Conservation (phyloP, 352 stramenopile genomes). For the Globisporangium orthogonon region DNA sequence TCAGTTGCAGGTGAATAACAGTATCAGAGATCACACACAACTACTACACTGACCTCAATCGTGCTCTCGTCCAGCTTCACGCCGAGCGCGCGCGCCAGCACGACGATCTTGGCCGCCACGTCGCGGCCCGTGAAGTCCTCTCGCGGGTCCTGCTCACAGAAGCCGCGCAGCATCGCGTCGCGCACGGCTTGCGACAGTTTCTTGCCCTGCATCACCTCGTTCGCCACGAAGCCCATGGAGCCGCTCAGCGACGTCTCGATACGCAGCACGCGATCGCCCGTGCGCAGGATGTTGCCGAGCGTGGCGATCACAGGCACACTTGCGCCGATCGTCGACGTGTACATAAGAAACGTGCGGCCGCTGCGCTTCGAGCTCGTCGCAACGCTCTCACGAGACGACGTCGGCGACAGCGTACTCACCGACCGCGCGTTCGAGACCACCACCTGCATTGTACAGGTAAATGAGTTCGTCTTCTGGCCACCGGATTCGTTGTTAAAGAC, state of each 20-base stretch:
- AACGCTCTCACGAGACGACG: conserved; percentile 51
- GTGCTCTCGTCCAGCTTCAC: conserved; percentile 34
- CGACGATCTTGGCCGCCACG: conserved; percentile 64
- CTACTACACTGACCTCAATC: conserved; percentile 22
- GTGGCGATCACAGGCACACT: conserved; percentile 71
- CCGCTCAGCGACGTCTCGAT: conserved; percentile 65
- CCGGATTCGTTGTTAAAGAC: background rate
- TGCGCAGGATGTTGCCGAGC: conserved; percentile 67
- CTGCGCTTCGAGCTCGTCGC: conserved; percentile 23
- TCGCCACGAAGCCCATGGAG: conserved; percentile 68
- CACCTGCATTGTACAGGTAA: conserved; percentile 14
- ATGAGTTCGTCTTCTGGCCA: background rate
- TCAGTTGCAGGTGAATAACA: background rate
- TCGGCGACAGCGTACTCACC: conserved; percentile 40
- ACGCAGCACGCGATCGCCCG: conserved; percentile 48
- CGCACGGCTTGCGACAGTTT: conserved; percentile 50
- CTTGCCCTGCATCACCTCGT: conserved; percentile 67
- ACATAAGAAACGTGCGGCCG: conserved; percentile 71
- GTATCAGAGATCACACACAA: background rate
- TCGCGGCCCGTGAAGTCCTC: conserved; percentile 61
- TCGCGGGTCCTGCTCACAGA: conserved; percentile 64
- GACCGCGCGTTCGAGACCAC: conserved; percentile 65
- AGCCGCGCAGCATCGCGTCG: conserved; percentile 40
- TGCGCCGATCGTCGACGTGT: conserved; percentile 70
- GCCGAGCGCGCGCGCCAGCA: conserved; percentile 57